Evolutionary conservation across 805 yeast genomes (phyloP).

Genomic region (Metschnikowia kunwiensis): DNA sequence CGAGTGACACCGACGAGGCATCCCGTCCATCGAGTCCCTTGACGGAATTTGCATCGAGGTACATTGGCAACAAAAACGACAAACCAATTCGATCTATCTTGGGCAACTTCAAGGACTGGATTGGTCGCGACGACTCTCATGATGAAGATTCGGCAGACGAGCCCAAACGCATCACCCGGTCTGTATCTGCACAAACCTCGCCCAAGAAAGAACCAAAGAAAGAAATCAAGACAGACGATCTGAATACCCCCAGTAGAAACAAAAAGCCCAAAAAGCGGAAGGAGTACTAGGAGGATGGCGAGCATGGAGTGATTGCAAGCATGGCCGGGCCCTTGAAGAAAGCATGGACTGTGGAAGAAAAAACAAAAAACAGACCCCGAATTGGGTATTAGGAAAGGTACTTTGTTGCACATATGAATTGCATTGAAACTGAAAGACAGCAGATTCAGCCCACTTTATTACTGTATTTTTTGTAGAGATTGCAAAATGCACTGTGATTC

Average conservation of each 20-base stretch:
- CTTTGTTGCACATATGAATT: no score
- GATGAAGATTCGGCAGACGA: constrained; percentile 30
- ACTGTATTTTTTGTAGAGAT: no score
- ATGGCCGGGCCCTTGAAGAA: no score
- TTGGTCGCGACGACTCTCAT: constrained; percentile 29
- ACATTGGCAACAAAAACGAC: constrained; percentile 52
- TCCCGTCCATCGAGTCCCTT: constrained; percentile 49
- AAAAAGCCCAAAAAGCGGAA: constrained; percentile 10
- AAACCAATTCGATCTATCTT: constrained; percentile 30
- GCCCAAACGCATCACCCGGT: constrained; percentile 9
- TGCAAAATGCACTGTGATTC: no score
- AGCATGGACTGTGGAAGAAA: background rate
- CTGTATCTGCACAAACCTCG: constrained; percentile 5
- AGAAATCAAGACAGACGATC: background rate
- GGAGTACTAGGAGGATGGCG: constrained; percentile 1
- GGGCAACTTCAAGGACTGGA: constrained; percentile 44
- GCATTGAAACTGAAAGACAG: no score
- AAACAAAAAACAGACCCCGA: background rate
- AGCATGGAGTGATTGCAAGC: constrained; percentile 4
- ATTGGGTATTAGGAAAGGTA: no score
- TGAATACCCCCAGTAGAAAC: constrained; percentile 1
- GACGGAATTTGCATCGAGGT: constrained; percentile 63
- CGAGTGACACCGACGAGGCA: constrained; percentile 30
- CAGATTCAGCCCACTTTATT: no score
- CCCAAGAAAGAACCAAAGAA: constrained; percentile 4